Evolutionary conservation across 176 grass and related monocot species (phyloP).

Genomic region (Elaeis guineensis): DNA sequence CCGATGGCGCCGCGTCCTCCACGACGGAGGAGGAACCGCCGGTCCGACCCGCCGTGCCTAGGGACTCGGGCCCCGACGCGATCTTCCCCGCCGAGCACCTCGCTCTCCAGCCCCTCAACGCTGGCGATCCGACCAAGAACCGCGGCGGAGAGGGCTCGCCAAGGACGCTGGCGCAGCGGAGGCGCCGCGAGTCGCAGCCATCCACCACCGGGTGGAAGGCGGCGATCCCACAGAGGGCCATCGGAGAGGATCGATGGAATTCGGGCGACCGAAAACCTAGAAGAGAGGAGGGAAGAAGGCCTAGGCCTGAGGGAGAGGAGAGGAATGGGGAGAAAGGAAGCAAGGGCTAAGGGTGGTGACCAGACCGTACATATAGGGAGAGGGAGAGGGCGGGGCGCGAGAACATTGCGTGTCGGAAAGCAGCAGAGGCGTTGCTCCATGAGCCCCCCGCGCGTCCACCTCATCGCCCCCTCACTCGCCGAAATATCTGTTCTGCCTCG

Average conservation of each 20-base stretch:
- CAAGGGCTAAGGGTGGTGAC: neutral
- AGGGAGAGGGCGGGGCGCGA: slow-evolving; percentile 32
- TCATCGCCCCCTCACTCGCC: slow-evolving; percentile 9
- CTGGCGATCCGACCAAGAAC: neutral
- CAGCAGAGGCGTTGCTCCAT: slow-evolving; percentile 53
- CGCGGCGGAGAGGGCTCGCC: slow-evolving; percentile 8
- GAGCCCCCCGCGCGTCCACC: slow-evolving; percentile 60
- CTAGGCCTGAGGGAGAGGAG: neutral
- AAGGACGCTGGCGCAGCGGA: neutral
- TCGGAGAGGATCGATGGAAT: slow-evolving; percentile 27
- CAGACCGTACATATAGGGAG: slow-evolving; percentile 6
- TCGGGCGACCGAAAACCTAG: neutral
- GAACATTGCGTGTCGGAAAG: slow-evolving; percentile 83
- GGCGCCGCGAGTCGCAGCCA: neutral
- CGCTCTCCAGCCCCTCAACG: neutral
- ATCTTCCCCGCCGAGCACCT: slow-evolving; percentile 22
- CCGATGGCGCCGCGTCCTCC: neutral
- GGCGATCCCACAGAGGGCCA: slow-evolving; percentile 29
- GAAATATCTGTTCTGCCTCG: neutral
- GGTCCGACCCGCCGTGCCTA: slow-evolving; percentile 6
- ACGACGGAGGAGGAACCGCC: no score
- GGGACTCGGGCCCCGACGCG: slow-evolving; percentile 13
- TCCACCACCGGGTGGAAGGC: slow-evolving; percentile 21
- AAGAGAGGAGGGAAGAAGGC: neutral
- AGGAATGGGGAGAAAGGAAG: neutral